Evolutionary conservation across 768 basidiomycete species (phyloP).

Genomic region (Pleurotus giganteus): DNA sequence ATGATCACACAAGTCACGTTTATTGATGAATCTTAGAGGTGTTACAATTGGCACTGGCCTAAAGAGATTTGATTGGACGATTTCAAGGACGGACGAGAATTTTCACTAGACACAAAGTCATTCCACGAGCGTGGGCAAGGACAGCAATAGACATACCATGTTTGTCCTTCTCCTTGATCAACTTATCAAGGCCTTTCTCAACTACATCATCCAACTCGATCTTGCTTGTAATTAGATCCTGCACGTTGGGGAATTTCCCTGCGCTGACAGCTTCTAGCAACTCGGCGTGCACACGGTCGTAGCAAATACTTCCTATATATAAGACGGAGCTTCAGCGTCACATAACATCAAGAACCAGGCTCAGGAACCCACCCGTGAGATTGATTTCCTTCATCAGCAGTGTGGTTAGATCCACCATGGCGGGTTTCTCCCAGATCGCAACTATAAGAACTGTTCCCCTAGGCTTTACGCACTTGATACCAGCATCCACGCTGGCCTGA

Average conservation of each 20-base stretch:
- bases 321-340: not conserved
- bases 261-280: slow-evolving; percentile 35
- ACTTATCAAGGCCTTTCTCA: slow-evolving; percentile 37
- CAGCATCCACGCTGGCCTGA: slow-evolving; percentile 34
- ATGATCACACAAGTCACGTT: too few relatives aligned
- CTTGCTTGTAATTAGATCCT: slow-evolving; percentile 39
- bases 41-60: too few relatives aligned
- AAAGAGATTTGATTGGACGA: not conserved
- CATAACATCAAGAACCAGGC: not conserved
- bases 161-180: slow-evolving; percentile 37
- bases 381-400: slow-evolving; percentile 35
- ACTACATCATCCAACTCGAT: slow-evolving; percentile 41
- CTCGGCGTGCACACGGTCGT: slow-evolving; percentile 36
- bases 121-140: not conserved
- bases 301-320: slow-evolving; percentile 31
- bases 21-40: too few relatives aligned
- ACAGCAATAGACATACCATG: slow-evolving; percentile 29
- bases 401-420: slow-evolving; percentile 33
- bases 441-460: slow-evolving; percentile 40
- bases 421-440: slow-evolving; percentile 38
- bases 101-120: slow-evolving; percentile 27
- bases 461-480: slow-evolving; percentile 32
- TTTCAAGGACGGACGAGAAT: slow-evolving; percentile 31
- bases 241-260: slow-evolving; percentile 36
- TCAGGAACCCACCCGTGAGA: slow-evolving; percentile 29